Conservation (phyloP, 2,329 filamentous ascomycete genomes). For the Acrodontium crateriforme region DNA sequence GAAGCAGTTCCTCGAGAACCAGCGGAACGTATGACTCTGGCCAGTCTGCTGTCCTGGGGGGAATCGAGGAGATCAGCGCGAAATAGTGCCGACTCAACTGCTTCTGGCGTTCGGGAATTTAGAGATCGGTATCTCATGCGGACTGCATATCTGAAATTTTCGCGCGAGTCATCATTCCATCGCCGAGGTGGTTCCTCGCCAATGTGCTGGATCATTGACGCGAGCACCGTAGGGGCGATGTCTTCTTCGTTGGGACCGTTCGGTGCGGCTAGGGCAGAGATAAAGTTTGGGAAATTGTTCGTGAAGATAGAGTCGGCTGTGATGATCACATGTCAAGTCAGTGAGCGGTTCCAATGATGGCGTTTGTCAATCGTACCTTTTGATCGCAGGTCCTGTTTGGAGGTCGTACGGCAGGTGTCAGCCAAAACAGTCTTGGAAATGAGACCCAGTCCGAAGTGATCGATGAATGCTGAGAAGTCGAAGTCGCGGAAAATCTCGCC, state of each 20-base stretch:
- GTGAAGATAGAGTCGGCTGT: conserved; percentile 81
- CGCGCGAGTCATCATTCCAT: conserved; percentile 62
- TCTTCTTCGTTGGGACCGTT: conserved; percentile 46
- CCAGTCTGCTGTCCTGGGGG: conserved; percentile 40
- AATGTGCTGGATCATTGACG: conserved; percentile 70
- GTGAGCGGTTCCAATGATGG: neutral
- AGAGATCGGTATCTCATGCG: conserved; percentile 53
- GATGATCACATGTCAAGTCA: conserved; percentile 1
- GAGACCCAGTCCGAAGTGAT: conserved; percentile 87
- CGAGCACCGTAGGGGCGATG: conserved; percentile 55
- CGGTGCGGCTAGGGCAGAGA: conserved; percentile 58
- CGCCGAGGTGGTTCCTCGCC: conserved; percentile 76
- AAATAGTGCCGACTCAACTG: conserved; percentile 57
- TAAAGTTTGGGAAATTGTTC: conserved; percentile 62
- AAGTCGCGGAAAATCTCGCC: conserved; percentile 94
- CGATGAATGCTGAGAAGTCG: conserved; percentile 87
- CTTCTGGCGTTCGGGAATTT: conserved; percentile 52
- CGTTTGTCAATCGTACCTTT: conserved; percentile 51
- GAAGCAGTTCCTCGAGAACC: conserved; percentile 65
- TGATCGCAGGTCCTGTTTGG: conserved; percentile 66
- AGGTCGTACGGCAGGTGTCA: conserved; percentile 74
- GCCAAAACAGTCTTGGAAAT: conserved; percentile 78
- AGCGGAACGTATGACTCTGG: conserved; percentile 54
- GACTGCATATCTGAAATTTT: conserved; percentile 53
- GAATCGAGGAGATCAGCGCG: conserved; percentile 52